phyloP scores from a whole-genome alignment of 768 basidiomycete species.

The Phallus indusiatus region DNA sequence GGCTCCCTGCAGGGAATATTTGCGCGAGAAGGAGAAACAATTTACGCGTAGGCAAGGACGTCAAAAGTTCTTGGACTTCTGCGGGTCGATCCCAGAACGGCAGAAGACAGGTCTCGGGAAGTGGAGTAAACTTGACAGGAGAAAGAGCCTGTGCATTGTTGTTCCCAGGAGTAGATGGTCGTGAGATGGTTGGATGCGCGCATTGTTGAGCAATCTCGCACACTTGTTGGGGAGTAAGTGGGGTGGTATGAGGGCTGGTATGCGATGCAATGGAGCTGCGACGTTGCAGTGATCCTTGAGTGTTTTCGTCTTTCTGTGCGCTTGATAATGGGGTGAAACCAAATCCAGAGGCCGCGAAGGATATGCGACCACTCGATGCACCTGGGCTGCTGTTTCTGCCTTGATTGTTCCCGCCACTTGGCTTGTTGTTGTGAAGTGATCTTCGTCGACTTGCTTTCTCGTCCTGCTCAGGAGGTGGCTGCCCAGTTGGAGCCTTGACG shows the following conservation, averaged over 20 bases:
- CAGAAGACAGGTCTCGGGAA: slow-evolving; percentile 69
- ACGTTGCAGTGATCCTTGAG: neutral
- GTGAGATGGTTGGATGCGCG: slow-evolving; percentile 30
- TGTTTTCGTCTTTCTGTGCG: slow-evolving; percentile 20
- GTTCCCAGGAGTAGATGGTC: slow-evolving; percentile 13
- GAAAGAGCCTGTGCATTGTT: slow-evolving; percentile 9
- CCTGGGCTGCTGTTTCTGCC: slow-evolving; percentile 6
- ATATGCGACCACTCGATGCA: slow-evolving; percentile 12
- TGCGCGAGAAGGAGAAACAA: slow-evolving; percentile 67
- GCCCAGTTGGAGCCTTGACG: slow-evolving; percentile 16
- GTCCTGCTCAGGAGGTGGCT: neutral
- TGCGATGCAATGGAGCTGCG: slow-evolving; percentile 21
- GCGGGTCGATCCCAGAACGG: slow-evolving; percentile 78
- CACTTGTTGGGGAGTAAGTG: slow-evolving; percentile 63
- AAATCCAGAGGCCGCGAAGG: slow-evolving; percentile 14
- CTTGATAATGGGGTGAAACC: slow-evolving; percentile 16
- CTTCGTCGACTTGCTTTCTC: slow-evolving; percentile 3
- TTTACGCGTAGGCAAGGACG: slow-evolving; percentile 53
- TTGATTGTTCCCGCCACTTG: slow-evolving; percentile 8
- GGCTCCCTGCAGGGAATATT: slow-evolving; percentile 39
- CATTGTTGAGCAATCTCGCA: slow-evolving; percentile 62
- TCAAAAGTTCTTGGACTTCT: slow-evolving; percentile 65
- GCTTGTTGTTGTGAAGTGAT: slow-evolving; percentile 1
- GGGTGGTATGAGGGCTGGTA: slow-evolving; percentile 31
- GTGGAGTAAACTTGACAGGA: slow-evolving; percentile 60